Conservation (phyloP, 2,329 filamentous ascomycete species). For the Talaromyces marneffei region DNA sequence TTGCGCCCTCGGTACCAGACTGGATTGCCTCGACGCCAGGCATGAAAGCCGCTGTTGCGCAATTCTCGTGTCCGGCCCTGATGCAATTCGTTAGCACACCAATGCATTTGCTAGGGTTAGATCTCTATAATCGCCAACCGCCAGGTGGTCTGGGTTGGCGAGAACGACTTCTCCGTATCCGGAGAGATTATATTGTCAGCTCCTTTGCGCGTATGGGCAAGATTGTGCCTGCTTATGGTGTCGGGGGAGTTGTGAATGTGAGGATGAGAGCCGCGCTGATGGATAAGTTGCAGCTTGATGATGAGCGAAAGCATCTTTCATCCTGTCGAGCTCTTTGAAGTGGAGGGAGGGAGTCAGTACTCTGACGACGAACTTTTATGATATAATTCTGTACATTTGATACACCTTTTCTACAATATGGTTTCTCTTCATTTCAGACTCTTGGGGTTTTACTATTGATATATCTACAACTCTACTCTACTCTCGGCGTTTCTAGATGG, state of each 20-base stretch:
- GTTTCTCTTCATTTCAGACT: background rate
- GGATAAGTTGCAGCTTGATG: conserved; percentile 47
- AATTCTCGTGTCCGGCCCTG: conserved; percentile 72
- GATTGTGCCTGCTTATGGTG: conserved; percentile 82
- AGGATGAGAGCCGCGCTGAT: conserved; percentile 65
- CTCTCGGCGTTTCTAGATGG: conserved; percentile 8
- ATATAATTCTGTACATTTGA: background rate
- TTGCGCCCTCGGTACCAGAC: conserved; percentile 63
- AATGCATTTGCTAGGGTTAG: conserved; percentile 75
- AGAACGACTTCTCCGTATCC: conserved; percentile 63
- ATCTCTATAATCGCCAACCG: conserved; percentile 69
- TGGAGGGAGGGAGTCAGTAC: background rate
- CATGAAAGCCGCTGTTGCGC: conserved; percentile 58
- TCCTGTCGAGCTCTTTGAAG: background rate
- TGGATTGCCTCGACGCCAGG: conserved; percentile 42
- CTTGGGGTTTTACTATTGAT: background rate
- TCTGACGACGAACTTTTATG: background rate
- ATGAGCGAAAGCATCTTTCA: background rate
- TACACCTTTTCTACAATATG: background rate
- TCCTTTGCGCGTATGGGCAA: conserved; percentile 70
- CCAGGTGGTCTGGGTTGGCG: conserved; percentile 42
- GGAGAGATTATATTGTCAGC: conserved; percentile 69
- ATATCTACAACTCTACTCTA: background rate
- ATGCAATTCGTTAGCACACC: conserved; percentile 78
- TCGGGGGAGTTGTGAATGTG: conserved; percentile 79